Base-by-base conservation (phyloP, 2,329 filamentous ascomycete genomes). In the Atkinsonella texensis region DNA sequence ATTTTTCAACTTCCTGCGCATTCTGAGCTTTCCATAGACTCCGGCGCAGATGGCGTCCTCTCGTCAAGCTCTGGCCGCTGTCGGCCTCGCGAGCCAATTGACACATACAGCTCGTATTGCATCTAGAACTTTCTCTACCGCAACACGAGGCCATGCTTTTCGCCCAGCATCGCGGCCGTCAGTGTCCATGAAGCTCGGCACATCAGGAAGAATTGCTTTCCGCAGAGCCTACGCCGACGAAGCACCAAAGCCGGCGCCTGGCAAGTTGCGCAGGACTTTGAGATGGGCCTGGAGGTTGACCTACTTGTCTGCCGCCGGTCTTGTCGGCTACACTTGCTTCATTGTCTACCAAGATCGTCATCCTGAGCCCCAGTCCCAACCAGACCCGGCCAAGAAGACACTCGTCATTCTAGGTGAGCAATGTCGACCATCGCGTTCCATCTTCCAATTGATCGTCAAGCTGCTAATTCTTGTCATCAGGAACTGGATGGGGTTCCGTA, bases 401-500 rank as follows among this genome's bases (percentile, higher is more conserved):
- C 77, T 98, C 52, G 93, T 98, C 46, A 83, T 98, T 59, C 80
- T 98, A 52, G 93, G 93, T 96, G 80, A 67, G 71, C 46, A 11
- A 41, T n/a, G 31, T 40, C 18, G 38, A 42, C 41, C 23, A 31
- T 44, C 43, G 7, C 12, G 33, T 13, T 20, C 41, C 20, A 17
- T 35, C 23, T 4, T 32, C 23, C 18, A 31, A 23, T 50, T 17
- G 15, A n/a, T 33, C 46, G 50, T 45, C 50, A 48, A 38, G 40
- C 31, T 33, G 32, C 50, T 51, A 28, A 51, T 15, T 23, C 40
- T 39, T n/a, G 15, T 12, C 8, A 8, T 42, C n/a, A 96, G 91
- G 91, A 65, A 95, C 90, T 62, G 93, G 93, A 61, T 98, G 93
- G 93, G 93, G 74, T 61, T 89, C 91, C 43, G 89, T 98, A 63